Evolutionary conservation across 1,284 basidiomycete genomes (phyloP).

Genomic region (Dichomitus squalens): DNA sequence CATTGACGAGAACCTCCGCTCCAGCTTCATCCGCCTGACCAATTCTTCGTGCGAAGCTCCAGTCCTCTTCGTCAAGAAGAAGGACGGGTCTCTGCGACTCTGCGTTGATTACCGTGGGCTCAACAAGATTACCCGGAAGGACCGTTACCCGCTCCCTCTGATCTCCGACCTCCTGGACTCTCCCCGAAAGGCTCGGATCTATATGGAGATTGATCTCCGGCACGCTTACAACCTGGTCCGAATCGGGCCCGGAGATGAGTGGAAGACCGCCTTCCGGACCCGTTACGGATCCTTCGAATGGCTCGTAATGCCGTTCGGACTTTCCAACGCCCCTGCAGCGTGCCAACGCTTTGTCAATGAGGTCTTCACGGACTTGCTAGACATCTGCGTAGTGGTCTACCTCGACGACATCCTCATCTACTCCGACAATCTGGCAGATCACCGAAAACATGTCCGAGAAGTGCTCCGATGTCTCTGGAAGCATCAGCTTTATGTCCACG

Average conservation of each 20-base stretch:
- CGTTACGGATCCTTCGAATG: slow-evolving; percentile 41
- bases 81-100: slow-evolving; percentile 40
- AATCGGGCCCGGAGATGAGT: slow-evolving; percentile 32
- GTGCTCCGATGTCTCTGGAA: slow-evolving; percentile 39
- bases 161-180: slow-evolving; percentile 39
- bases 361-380: slow-evolving; percentile 28
- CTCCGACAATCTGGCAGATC: slow-evolving; percentile 23
- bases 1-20: slow-evolving; percentile 39
- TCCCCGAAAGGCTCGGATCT: slow-evolving; percentile 27
- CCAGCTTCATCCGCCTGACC: slow-evolving; percentile 38
- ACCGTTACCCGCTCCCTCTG: slow-evolving; percentile 38
- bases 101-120: slow-evolving; percentile 47
- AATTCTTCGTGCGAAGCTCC: slow-evolving; percentile 40
- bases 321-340: slow-evolving; percentile 30
- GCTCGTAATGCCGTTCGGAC: slow-evolving; percentile 40
- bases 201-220: slow-evolving; percentile 36
- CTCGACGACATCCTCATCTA: slow-evolving; percentile 32
- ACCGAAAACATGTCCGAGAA: slow-evolving; percentile 29
- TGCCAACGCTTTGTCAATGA: slow-evolving; percentile 29
- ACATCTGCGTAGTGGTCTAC: slow-evolving; percentile 25
- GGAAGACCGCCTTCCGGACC: slow-evolving; percentile 40
- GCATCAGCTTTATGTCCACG: slow-evolving; percentile 36
- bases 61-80: slow-evolving; percentile 51
- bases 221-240: slow-evolving; percentile 34
- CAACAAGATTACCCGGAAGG: slow-evolving; percentile 41